A percentile compares a stretch with the other conserved stretches of the same genome.
Evolutionary conservation across 192 early-diverging fungal species (phyloP).

Genomic region (Coemansia sp.): DNA sequence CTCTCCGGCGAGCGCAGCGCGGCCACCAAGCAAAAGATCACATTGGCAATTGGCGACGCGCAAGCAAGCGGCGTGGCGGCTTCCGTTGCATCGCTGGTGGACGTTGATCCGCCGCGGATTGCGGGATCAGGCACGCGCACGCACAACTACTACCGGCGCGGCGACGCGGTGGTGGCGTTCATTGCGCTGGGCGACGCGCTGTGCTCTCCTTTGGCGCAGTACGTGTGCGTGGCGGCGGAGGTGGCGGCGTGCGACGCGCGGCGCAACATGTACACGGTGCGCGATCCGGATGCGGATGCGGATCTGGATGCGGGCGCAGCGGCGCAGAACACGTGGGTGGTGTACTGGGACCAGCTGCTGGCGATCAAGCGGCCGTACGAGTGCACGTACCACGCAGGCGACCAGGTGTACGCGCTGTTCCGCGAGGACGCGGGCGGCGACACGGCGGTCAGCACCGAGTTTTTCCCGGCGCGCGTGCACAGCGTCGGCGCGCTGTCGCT

Average conservation of each 20-base stretch:
- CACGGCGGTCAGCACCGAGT: conserved; percentile 46
- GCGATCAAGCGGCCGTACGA: conserved; percentile 42
- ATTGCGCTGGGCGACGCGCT: conserved; percentile 16
- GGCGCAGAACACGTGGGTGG: conserved; percentile 32
- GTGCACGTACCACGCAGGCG: conserved; percentile 33
- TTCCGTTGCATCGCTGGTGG: conserved; percentile 12
- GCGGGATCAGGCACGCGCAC: conserved; percentile 1
- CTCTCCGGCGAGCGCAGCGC: conserved; percentile 8
- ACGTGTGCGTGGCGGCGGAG: conserved; percentile 29
- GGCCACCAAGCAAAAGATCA: background rate
- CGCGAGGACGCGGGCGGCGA: conserved; percentile 33
- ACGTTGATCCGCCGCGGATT: conserved; percentile 39
- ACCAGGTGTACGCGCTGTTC: conserved; percentile 51
- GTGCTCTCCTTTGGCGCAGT: conserved; percentile 12
- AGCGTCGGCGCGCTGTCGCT: conserved; percentile 24
- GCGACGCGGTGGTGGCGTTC: conserved; percentile 47
- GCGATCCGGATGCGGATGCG: conserved; percentile 14
- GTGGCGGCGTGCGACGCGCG: conserved; percentile 34
- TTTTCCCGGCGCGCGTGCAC: conserved; percentile 35
- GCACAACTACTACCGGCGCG: conserved; percentile 46
- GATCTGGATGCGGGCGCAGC: background rate
- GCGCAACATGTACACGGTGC: conserved; percentile 41
- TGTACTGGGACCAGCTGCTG: conserved; percentile 51
- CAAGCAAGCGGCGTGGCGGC: background rate
- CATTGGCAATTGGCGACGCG: conserved; percentile 6